phyloP scores from a whole-genome alignment of 1,284 basidiomycete genomes.

The Rhodotorula sp. region DNA sequence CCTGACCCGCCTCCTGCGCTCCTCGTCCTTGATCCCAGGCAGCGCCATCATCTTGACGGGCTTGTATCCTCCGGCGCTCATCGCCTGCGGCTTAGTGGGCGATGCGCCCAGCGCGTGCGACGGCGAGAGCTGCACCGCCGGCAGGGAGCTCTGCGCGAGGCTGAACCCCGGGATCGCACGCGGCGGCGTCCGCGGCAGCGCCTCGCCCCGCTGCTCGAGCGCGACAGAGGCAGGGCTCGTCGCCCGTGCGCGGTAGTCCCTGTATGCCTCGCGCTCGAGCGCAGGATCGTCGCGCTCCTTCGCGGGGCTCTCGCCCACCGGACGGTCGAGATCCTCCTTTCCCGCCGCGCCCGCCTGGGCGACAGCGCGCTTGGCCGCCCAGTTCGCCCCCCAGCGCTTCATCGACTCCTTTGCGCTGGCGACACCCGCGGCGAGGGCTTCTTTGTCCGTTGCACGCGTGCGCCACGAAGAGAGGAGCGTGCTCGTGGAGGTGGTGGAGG shows the following conservation, averaged over 20 bases:
- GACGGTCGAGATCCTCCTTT: slow-evolving; percentile 1
- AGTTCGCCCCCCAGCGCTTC: slow-evolving; percentile 83
- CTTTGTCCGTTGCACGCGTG: slow-evolving; percentile 59
- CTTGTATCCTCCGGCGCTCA: background rate
- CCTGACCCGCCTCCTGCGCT: slow-evolving; percentile 12
- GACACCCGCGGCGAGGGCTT: slow-evolving; percentile 59
- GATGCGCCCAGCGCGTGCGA: background rate
- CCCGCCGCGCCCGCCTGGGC: background rate
- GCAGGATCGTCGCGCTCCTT: background rate
- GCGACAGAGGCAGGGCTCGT: background rate
- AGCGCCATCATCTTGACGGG: slow-evolving; percentile 24
- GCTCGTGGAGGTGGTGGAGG: slow-evolving; percentile 10
- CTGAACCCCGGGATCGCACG: background rate
- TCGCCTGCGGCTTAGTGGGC: background rate
- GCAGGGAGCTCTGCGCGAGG: background rate
- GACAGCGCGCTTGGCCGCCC: slow-evolving; percentile 49
- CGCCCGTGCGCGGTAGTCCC: background rate
- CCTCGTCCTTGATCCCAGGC: slow-evolving; percentile 23
- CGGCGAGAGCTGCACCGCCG: background rate
- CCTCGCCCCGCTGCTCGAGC: background rate
- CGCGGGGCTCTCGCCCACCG: slow-evolving; percentile 4
- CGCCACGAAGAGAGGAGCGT: slow-evolving; percentile 59
- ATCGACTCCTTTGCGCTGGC: slow-evolving; percentile 72
- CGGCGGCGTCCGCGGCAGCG: background rate
- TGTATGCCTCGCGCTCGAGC: slow-evolving; percentile 1